Base-by-base conservation (phyloP, 2,329 filamentous ascomycete species). In the Pseudopyrenochaeta lycopersici region DNA sequence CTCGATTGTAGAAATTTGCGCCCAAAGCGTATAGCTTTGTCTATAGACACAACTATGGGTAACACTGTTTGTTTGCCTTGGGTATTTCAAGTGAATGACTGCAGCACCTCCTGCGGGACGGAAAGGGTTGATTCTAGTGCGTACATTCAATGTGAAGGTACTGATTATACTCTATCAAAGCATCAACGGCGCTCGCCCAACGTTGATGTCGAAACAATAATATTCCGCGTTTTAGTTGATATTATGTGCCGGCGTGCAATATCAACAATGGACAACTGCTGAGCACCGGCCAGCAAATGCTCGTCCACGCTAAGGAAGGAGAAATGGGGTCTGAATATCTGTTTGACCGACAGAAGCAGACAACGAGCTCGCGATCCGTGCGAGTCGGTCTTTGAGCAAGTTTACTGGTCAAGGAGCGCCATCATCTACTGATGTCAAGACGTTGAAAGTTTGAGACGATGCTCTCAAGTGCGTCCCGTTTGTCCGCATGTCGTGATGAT, bases 311-410 rank as follows among this genome's bases (percentile, higher is more conserved):
- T n/a, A n/a, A n/a, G n/a, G n/a, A n/a, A n/a, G n/a, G n/a, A n/a
- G n/a, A n/a, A n/a, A n/a, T n/a, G n/a, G n/a, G n/a, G n/a, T 66
- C 68, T 63, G 64, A 54, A 1, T 45, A 78, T 76, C 65, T 63
- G 1, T 52, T 67, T 33, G 44, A 76, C 75, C 79, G 0, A 73
- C 72, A 0, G 40, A 62, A 1, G 64, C 64, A 4, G 82, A 85
- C 63, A 76, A 77, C 38, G 67, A 68, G 1, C 68, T 85, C 1
- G 62, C 58, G 29, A 57, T 67, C 7, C 74, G 77, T 1, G 75
- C 75, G n/a, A 79, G 80, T 10, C 70, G 79, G 11, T 78, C 78
- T 1, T 85, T 82, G 82, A 76, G 77, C 12, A 77, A 74, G 1
- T 84, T 82, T 63, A 80, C 78, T 2, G 74, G 58, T 7, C 62